Evolutionary conservation across 1,139 yeast species (phyloP), one percentile per base, ranked within the genome.

Genomic region (Zygosaccharomyces pseudobailii): DNA sequence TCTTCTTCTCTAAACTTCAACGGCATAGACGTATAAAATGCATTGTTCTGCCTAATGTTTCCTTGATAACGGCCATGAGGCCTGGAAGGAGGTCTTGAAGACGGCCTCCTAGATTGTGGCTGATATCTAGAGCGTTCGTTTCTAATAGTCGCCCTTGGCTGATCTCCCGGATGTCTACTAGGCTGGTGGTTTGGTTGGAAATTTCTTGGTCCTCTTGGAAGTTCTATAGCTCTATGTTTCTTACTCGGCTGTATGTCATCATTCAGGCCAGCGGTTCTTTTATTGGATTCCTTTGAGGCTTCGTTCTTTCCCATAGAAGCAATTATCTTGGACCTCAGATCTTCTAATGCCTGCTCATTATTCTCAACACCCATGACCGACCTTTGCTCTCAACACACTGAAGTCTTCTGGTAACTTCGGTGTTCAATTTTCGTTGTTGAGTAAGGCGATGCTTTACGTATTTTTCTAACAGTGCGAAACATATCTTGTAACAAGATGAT

Each of bases 291-390:
- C 8, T 35, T 48, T 7, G 36, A 36, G n/a, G 34, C 31, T 36
- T 32, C 36, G 4, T 45, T 49, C 21, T 33, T 43, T 25, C 44
- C 42, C 54, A 62, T 59, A 4, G 64, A 61, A 2, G 58, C 61
- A 30, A 62, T 57, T 20, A 61, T 61, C 48, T 59, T 57, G 20
- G 62, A 51, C 36, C 65, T 50, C 39, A 62, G 43, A 36, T 54
- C 61, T 45, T 62, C 65, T 35, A 62, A 39, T 4, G 51, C 47
- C 32, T 43, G 47, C 13, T 43, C 45, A 25, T 41, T 46, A 33
- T 46, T 36, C 43, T 43, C 47, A 25, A 35, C 45, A 36, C 49
- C 44, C 51, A 46, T 46, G 13, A 13, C 17, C 17, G 17, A 13
- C 17, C 17, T n/a, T 33, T 33, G 24, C 6, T 23, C 32, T 19